Evolutionary conservation across 1,284 basidiomycete species (phyloP).

Genomic region (Puccinia triticina): DNA sequence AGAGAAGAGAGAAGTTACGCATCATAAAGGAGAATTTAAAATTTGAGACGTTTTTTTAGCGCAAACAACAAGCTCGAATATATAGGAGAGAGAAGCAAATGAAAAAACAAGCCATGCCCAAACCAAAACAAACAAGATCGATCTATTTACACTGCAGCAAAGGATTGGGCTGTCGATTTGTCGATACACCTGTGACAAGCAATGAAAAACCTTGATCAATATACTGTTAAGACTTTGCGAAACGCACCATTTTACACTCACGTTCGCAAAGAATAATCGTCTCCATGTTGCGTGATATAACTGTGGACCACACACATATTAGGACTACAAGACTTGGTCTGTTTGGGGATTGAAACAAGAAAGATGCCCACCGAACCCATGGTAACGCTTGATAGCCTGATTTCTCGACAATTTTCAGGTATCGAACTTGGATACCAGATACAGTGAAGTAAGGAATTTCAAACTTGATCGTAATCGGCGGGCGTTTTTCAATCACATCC

Average conservation of each 20-base stretch:
- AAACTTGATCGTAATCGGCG: conserved; percentile 94
- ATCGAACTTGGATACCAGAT: conserved; percentile 93
- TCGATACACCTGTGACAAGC: conserved; percentile 40
- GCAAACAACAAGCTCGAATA: neutral
- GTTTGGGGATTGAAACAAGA: neutral
- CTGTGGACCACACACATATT: neutral
- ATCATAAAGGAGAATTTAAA: neutral
- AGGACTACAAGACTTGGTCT: neutral
- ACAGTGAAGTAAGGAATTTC: conserved; percentile 95
- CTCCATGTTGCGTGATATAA: conserved; percentile 49
- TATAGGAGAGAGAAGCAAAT: neutral
- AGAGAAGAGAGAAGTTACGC: neutral
- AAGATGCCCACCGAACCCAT: conserved; percentile 56
- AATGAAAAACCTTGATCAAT: conserved; percentile 2
- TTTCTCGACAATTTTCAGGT: conserved; percentile 97
- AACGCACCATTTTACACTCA: neutral
- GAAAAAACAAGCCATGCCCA: neutral
- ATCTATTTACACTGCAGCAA: conserved; percentile 46
- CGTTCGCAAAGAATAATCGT: conserved; percentile 46
- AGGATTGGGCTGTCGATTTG: conserved; percentile 48
- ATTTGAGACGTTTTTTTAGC: neutral
- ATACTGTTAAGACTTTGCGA: neutral
- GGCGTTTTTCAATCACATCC: conserved; percentile 82
- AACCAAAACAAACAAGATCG: conserved; percentile 11
- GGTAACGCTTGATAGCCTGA: conserved; percentile 81